phyloP scores from a whole-genome alignment of 202 grass and related monocot genomes.

The Thinopyrum obtusiflorum region DNA sequence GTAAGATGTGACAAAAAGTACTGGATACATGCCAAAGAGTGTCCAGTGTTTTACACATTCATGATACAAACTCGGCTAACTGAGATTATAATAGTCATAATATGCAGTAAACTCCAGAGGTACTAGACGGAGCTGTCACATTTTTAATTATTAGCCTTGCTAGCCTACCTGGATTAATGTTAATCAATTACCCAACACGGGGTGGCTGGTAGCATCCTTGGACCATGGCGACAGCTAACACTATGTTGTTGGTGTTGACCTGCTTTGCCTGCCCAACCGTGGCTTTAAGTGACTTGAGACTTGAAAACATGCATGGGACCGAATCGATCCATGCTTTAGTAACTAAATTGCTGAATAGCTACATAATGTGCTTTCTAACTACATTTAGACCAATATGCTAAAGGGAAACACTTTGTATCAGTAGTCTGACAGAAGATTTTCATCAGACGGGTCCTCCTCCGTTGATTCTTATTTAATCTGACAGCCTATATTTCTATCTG shows the following conservation, averaged over 20 bases:
- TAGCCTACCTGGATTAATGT: background rate
- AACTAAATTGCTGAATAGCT: background rate
- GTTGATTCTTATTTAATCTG: too few relatives aligned
- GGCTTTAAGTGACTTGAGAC: background rate
- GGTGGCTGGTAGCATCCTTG: background rate
- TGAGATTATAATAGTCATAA: background rate
- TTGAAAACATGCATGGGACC: background rate
- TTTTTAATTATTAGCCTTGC: background rate
- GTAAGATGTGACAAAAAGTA: constrained; percentile 21
- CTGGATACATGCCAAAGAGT: background rate
- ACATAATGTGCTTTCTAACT: background rate
- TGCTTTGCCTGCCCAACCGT: background rate
- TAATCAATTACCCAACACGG: background rate
- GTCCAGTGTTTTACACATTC: background rate
- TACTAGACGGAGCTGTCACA: background rate
- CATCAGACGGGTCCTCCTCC: too few relatives aligned
- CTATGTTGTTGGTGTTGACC: background rate
- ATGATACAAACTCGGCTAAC: background rate
- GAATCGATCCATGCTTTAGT: background rate
- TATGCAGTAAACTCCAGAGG: background rate
- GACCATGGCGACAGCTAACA: background rate
- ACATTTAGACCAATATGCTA: background rate
- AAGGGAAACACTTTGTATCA: too few relatives aligned
- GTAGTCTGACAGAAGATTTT: too few relatives aligned
- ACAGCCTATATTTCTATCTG: too few relatives aligned